phyloP scores from a whole-genome alignment of 768 basidiomycete genomes.

The Amanita pseudoporphyria region DNA sequence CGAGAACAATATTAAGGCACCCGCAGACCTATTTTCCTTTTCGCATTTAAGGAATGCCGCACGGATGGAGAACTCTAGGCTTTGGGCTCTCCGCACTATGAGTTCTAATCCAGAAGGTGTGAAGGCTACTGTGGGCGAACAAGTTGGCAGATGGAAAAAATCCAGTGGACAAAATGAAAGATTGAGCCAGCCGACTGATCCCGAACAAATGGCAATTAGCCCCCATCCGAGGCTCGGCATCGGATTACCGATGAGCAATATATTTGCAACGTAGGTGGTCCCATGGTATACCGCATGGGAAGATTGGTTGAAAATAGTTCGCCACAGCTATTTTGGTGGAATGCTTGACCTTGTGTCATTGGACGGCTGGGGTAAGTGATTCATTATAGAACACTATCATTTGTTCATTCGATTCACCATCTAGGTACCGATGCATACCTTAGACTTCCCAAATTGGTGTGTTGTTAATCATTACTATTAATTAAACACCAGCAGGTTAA shows the following conservation, averaged over 20 bases:
- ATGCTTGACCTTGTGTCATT: slow-evolving; percentile 68
- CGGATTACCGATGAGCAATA: slow-evolving; percentile 84
- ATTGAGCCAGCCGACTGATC: slow-evolving; percentile 20
- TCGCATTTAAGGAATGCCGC: slow-evolving; percentile 74
- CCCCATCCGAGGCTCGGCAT: slow-evolving; percentile 66
- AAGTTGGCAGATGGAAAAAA: slow-evolving; percentile 44
- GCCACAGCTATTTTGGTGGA: slow-evolving; percentile 69
- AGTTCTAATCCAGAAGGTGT: slow-evolving; percentile 54
- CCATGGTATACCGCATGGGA: neutral
- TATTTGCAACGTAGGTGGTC: slow-evolving; percentile 61
- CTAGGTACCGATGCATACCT: slow-evolving; percentile 78
- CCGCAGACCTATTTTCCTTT: slow-evolving; percentile 83
- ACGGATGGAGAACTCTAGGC: slow-evolving; percentile 53
- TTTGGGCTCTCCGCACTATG: slow-evolving; percentile 58
- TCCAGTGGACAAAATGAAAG: slow-evolving; percentile 7
- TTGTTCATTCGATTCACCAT: neutral
- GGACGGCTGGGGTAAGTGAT: slow-evolving; percentile 70
- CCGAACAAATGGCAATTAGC: slow-evolving; percentile 35
- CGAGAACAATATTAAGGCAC: slow-evolving; percentile 38
- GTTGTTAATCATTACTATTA: slow-evolving; percentile 13
- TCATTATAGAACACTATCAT: too few relatives aligned
- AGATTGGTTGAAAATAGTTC: neutral
- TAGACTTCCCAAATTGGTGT: slow-evolving; percentile 70
- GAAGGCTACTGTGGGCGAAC: slow-evolving; percentile 73
- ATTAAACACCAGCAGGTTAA: neutral